A percentile compares a stretch with the other conserved stretches of the same genome.
Evolutionary conservation across 2,329 filamentous ascomycete genomes (phyloP).

Genomic region (Claviceps sp.): DNA sequence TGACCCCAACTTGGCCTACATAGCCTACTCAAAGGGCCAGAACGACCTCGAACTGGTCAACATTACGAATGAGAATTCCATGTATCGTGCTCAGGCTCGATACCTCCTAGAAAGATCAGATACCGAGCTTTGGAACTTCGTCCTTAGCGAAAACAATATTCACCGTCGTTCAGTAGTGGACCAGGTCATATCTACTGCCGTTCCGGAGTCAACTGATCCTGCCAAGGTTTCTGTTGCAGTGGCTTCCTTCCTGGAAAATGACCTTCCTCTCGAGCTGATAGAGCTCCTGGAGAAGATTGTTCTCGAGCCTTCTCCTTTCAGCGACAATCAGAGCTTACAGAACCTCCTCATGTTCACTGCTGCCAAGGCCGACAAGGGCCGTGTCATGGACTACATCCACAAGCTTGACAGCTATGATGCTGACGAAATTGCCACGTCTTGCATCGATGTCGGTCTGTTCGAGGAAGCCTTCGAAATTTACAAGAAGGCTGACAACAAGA

Average conservation of each 20-base stretch:
- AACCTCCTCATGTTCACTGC: constrained; percentile 94
- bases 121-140: constrained; percentile 83
- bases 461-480: constrained; percentile 98
- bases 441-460: constrained; percentile 85
- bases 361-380: constrained; percentile 88
- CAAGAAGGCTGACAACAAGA: constrained; percentile 91
- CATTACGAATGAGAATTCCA: constrained; percentile 98
- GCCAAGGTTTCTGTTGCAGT: constrained; percentile 92
- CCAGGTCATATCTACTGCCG: constrained; percentile 89
- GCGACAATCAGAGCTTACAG: constrained; percentile 91
- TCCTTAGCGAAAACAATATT: constrained; percentile 89
- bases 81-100: constrained; percentile 96
- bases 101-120: constrained; percentile 89
- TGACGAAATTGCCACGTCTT: constrained; percentile 83
- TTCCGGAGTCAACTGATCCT: constrained; percentile 83
- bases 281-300: constrained; percentile 99
- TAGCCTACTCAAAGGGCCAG: constrained; percentile 90
- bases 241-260: constrained; percentile 79
- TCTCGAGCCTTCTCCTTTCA: constrained; percentile 97
- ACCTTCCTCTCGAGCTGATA: constrained; percentile 87
- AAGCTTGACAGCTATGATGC: constrained; percentile 79
- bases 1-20: constrained; percentile 88
- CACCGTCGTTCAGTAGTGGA: constrained; percentile 89
- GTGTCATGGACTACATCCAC: constrained; percentile 94
- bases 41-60: constrained; percentile 95